Conservation (phyloP, 2,329 filamentous ascomycete species). For the Pezicula radicicola region DNA sequence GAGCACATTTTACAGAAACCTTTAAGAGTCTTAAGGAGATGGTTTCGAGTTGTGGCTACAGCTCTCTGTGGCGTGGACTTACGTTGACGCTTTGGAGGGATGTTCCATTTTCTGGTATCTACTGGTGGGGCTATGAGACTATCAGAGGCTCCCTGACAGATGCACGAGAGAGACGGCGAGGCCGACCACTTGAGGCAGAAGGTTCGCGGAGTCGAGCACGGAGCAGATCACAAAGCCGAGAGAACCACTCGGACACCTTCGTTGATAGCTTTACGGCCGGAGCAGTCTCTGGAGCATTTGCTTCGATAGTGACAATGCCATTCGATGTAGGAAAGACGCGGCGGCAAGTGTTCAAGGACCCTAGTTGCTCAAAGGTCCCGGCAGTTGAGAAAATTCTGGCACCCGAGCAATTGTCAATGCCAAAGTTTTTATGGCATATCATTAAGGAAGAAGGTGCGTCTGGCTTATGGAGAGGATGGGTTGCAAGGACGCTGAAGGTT, state of each 20-base stretch:
- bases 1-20: slow-evolving; percentile 75
- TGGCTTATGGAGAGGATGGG: slow-evolving; percentile 89
- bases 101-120: slow-evolving; percentile 93
- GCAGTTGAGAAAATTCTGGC: slow-evolving; percentile 34
- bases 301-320: slow-evolving; percentile 85
- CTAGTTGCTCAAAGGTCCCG: slow-evolving; percentile 23
- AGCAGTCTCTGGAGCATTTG: slow-evolving; percentile 76
- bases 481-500: slow-evolving; percentile 87
- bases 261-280: slow-evolving; percentile 88
- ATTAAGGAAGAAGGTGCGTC: slow-evolving; percentile 77
- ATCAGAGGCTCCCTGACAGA: slow-evolving; percentile 71
- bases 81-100: slow-evolving; percentile 93
- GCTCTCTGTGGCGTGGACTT: slow-evolving; percentile 84
- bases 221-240: slow-evolving; percentile 57
- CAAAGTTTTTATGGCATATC: slow-evolving; percentile 84
- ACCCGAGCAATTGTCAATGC: slow-evolving; percentile 77
- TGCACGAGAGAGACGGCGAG: slow-evolving; percentile 52
- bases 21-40: slow-evolving; percentile 73
- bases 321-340: slow-evolving; percentile 98
- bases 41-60: slow-evolving; percentile 74
- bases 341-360: slow-evolving; percentile 76
- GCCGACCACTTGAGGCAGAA: slow-evolving; percentile 36
- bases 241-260: slow-evolving; percentile 75
- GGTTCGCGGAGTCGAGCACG: slow-evolving; percentile 39
- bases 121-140: slow-evolving; percentile 97